These are phyloP conservation scores for Dactylis glomerata DNA, from an alignment of 176 grass and related monocot genomes.

Conservation along the genomic window DNA sequence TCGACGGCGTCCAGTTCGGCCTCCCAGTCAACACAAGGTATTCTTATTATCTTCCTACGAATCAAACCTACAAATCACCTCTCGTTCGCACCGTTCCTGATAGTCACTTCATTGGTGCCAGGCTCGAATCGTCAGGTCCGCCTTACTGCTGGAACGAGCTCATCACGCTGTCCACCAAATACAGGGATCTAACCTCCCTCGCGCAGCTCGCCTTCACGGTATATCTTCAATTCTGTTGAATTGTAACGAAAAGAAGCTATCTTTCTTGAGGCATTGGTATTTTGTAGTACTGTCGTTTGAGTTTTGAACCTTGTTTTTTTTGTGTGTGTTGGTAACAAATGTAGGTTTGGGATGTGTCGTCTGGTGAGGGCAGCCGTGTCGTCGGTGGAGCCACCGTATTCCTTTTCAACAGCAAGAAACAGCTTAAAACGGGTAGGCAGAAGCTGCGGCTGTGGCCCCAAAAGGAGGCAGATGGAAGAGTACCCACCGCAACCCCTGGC, in stretches of 20 bases:
- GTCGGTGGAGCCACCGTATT: slow-evolving; percentile 79
- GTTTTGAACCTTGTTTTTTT: not conserved
- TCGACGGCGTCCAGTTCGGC: slow-evolving; percentile 80
- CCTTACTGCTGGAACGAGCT: slow-evolving; percentile 83
- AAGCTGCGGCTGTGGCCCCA: slow-evolving; percentile 75
- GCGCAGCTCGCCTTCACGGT: slow-evolving; percentile 89
- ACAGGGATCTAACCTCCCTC: slow-evolving; percentile 87
- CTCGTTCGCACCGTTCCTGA: not conserved
- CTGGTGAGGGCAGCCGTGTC: slow-evolving; percentile 43
- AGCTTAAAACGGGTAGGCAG: slow-evolving; percentile 83
- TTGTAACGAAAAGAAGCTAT: not conserved
- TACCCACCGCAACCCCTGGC: slow-evolving; percentile 85
- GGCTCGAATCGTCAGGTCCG: slow-evolving; percentile 69
- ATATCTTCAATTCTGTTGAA: not conserved
- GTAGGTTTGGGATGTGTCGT: slow-evolving; percentile 83
- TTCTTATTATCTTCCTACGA: not conserved
- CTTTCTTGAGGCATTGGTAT: not conserved
- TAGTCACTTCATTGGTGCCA: slow-evolving; percentile 1
- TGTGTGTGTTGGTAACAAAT: not conserved
- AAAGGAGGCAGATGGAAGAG: slow-evolving; percentile 82
- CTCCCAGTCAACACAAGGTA: slow-evolving; percentile 73
- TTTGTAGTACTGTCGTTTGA: not conserved
- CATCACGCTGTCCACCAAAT: slow-evolving; percentile 79
- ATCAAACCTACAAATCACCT: not conserved
- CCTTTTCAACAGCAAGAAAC: slow-evolving; percentile 91